Evolutionary conservation across 305 asterid species (phyloP), one percentile per base, ranked within the genome.

Genomic region (Solanum hybrid): DNA sequence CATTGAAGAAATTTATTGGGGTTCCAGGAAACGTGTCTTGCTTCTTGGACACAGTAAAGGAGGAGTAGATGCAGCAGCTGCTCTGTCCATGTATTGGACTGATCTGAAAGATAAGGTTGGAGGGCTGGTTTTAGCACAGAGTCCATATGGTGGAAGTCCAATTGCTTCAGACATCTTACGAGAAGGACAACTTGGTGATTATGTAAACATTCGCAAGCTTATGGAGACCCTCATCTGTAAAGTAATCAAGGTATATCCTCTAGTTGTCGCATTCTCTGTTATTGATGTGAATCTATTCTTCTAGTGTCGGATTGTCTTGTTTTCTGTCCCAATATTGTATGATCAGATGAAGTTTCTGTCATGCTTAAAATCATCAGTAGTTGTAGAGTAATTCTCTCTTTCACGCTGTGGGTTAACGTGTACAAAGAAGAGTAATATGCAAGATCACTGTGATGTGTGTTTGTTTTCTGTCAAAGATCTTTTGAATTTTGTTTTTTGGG

Each of bases 81-180:
- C 97, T 91, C 86, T 97, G 89, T 97, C 98, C 86, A 95, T 97
- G 92, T 95, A 95, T 91, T 97, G 99, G 99, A 93, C 93, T 81
- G 98, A 95, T 57, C 93, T 96, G 90, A 96, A 97, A 93, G 98
- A 95, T 87, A 97, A 97, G 94, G 99, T 97, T 86, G 99, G 97
- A 4, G 99, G 99, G 69, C 92, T 97, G 90, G 99, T 96, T 67
- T 92, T 97, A 89, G 93, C 98, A 26, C 99, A 96, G 93, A 97
- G 99, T 88, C 99, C 99, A n/a, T 97, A 95, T 83, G 99, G 98
- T 89, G 99, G 99, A 82, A 95, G 95, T 89, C 99, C 99, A 36
- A 97, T 97, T 90, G 99, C 98, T 85, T 97, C 99, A 39, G 99
- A 97, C 92, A 94, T 97, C 79, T 90, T 97, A 64, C 93, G 99